A percentile compares a stretch with the other conserved stretches of the same genome.
phyloP scores from a whole-genome alignment of 805 yeast species.

The Saturnispora halmiae region DNA sequence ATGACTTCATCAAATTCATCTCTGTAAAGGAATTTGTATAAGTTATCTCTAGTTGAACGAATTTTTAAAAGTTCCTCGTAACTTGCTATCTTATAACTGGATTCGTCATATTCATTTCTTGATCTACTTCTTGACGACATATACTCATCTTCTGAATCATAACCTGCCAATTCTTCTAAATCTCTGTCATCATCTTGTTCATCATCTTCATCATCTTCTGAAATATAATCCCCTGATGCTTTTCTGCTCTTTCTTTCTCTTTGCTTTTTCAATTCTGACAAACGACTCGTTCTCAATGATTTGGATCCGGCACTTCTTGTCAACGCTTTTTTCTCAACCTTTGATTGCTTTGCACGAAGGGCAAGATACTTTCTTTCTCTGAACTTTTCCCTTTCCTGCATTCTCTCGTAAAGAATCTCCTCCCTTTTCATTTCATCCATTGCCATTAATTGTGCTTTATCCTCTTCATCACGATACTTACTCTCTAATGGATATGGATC shows the following conservation, averaged over 20 bases:
- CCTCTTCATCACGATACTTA: conserved; percentile 75
- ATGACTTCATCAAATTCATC: conserved; percentile 68
- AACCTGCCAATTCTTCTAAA: conserved; percentile 26
- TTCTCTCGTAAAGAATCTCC: conserved; percentile 81
- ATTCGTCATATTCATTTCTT: conserved; percentile 34
- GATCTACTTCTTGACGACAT: conserved; percentile 22
- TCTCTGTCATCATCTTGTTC: conserved; percentile 36
- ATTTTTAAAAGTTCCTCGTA: conserved; percentile 51
- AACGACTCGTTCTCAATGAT: conserved; percentile 27
- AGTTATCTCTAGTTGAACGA: conserved; percentile 67
- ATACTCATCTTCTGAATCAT: conserved; percentile 29
- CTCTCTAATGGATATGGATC: conserved; percentile 94
- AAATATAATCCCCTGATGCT: conserved; percentile 19
- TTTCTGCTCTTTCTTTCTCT: conserved; percentile 26
- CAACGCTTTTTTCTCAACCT: conserved; percentile 30
- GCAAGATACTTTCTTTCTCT: conserved; percentile 78
- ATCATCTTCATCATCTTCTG: conserved; percentile 30
- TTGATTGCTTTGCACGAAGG: conserved; percentile 62
- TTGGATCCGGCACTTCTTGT: conserved; percentile 22
- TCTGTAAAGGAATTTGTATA: conserved; percentile 69
- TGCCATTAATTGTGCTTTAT: conserved; percentile 51
- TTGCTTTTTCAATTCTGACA: conserved; percentile 30
- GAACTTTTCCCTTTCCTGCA: conserved; percentile 82
- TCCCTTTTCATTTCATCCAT: conserved; percentile 93
- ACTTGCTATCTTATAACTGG: conserved; percentile 35